Evolutionary conservation across 2,329 filamentous ascomycete genomes (phyloP).

Genomic region (Aspergillus sp.): DNA sequence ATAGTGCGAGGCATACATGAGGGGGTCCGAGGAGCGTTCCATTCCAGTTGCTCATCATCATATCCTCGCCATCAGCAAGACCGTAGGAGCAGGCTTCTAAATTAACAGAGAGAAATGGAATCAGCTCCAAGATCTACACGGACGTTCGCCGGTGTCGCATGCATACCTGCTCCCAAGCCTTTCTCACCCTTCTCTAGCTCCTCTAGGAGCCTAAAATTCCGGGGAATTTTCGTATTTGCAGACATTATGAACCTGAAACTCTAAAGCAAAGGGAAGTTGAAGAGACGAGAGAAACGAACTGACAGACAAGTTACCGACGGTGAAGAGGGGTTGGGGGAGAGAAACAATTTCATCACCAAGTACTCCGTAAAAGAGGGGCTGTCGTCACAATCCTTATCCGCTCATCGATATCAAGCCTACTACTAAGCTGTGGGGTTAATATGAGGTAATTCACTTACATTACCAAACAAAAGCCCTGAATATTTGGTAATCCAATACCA

Average conservation of each 20-base stretch:
- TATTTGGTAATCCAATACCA: not conserved
- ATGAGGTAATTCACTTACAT: not conserved
- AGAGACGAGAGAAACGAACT: not conserved
- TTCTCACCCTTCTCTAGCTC: conserved; percentile 99
- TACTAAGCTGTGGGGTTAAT: not conserved
- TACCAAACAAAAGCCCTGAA: not conserved
- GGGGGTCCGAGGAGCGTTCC: conserved; percentile 95
- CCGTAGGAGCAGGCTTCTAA: conserved; percentile 96
- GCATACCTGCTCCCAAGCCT: conserved; percentile 76
- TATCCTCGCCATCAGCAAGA: conserved; percentile 87
- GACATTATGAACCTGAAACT: conserved; percentile 45
- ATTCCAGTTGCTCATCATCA: conserved; percentile 98
- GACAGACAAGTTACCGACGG: not conserved
- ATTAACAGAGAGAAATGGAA: conserved; percentile 15
- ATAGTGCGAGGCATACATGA: conserved; percentile 64
- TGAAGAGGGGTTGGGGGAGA: conserved; percentile 7
- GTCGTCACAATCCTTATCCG: conserved; percentile 14
- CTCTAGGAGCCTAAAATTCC: conserved; percentile 94
- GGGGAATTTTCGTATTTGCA: conserved; percentile 81
- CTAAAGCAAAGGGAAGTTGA: not conserved
- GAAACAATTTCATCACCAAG: conserved; percentile 15
- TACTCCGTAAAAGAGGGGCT: conserved; percentile 25
- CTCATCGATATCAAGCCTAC: not conserved
- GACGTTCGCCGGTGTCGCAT: conserved; percentile 3
- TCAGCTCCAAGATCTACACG: conserved; percentile 23